A percentile compares a stretch with the other conserved stretches of the same genome.
phyloP scores from a whole-genome alignment of 75 land plant species.

The Selaginella moellendorffii region DNA sequence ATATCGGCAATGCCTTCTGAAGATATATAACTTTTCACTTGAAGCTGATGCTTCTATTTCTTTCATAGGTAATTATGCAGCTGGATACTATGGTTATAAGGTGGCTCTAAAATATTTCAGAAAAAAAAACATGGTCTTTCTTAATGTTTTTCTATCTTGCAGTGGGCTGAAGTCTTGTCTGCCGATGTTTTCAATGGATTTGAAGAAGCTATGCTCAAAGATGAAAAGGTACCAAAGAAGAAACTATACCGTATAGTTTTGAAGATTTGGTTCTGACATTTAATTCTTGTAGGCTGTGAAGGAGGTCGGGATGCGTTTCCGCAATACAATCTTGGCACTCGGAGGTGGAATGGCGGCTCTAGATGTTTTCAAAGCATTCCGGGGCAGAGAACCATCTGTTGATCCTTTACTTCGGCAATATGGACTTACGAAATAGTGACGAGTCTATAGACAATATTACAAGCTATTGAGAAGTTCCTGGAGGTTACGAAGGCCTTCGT shows the following conservation, averaged over 20 bases:
- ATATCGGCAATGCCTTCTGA: too few species aligned
- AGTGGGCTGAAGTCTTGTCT: slow-evolving; percentile 92
- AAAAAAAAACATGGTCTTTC: background rate
- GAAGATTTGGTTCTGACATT: background rate
- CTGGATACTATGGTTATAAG: slow-evolving; percentile 60
- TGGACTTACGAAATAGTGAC: too few species aligned
- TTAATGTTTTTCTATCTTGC: slow-evolving; percentile 13
- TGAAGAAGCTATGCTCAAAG: slow-evolving; percentile 74
- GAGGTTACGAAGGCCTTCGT: slow-evolving; percentile 44
- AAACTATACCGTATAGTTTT: too few species aligned
- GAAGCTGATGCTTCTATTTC: too few species aligned
- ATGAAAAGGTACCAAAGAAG: slow-evolving; percentile 32
- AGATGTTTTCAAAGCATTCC: slow-evolving; percentile 59
- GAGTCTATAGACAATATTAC: slow-evolving; percentile 9
- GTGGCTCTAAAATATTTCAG: slow-evolving; percentile 10
- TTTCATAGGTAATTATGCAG: slow-evolving; percentile 39
- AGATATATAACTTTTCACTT: too few species aligned
- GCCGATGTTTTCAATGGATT: slow-evolving; percentile 87
- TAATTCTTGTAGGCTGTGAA: slow-evolving; percentile 39
- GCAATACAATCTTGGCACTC: slow-evolving; percentile 68
- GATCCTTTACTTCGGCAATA: background rate
- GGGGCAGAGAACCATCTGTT: slow-evolving; percentile 66
- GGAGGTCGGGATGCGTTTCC: slow-evolving; percentile 48
- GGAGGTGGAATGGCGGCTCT: slow-evolving; percentile 69
- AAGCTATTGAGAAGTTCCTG: slow-evolving; percentile 46